A percentile compares a stretch with the other conserved stretches of the same genome.
These are phyloP conservation scores for Barbatosphaeria neglecta DNA, from an alignment of 495 filamentous ascomycete species.

Conservation along the genomic window DNA sequence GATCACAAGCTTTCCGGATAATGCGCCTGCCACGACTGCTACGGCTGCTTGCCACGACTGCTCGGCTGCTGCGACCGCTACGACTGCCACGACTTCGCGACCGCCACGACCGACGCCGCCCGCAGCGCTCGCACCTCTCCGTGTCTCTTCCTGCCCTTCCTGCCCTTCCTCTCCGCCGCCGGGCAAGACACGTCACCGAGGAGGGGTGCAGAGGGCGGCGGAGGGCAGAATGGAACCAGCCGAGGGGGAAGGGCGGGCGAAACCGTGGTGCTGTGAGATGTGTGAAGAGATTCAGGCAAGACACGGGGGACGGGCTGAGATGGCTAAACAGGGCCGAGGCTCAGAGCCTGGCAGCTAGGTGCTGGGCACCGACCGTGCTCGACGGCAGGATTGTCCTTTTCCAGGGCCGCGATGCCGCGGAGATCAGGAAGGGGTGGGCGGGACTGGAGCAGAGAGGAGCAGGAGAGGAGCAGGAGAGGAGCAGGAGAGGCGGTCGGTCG, in stretches of 20 bases:
- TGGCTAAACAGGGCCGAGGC: constrained; percentile 7
- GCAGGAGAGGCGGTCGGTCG: neutral
- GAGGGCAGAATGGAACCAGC: neutral
- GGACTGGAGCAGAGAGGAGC: neutral
- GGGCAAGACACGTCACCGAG: constrained; percentile 1
- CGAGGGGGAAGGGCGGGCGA: constrained; percentile 1
- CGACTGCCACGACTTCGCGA: no score
- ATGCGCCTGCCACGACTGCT: neutral
- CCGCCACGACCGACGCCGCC: no score
- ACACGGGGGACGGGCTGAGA: neutral
- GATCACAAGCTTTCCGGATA: neutral
- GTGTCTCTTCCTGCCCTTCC: no score
- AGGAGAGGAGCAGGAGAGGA: neutral
- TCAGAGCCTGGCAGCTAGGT: constrained; percentile 3
- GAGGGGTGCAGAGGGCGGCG: neutral
- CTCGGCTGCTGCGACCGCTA: no score
- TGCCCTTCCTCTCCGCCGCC: no score
- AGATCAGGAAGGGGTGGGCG: neutral
- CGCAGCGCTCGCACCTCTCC: no score
- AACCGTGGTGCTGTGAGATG: constrained; percentile 17
- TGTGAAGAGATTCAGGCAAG: constrained; percentile 12
- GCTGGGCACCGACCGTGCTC: neutral
- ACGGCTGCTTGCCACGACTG: neutral
- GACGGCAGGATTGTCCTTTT: no score
- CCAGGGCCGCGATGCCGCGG: neutral